Evolutionary conservation across 2,329 filamentous ascomycete genomes (phyloP), one percentile per base, ranked within the genome.

Genomic region (Colletotrichum sp.): DNA sequence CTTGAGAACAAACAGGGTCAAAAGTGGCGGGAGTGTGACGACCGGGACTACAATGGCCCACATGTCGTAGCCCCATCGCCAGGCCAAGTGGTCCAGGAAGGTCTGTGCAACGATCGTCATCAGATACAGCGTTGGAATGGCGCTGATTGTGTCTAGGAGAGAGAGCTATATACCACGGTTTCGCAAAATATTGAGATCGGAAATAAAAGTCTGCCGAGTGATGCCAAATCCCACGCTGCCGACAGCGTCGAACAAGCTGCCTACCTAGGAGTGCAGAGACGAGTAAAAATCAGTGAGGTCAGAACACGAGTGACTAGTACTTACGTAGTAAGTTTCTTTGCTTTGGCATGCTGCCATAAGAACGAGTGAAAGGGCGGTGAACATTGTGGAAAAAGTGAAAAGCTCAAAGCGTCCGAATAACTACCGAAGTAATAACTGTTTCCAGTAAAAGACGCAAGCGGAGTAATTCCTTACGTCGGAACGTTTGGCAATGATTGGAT

Each of bases 1-100:
- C 11, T 18, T 51, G 43, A 18, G 15, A 51, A 51, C n/a, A 51
- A 51, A n/a, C 43, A 51, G 21, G 7, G 43, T 51, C 43, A 51
- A 18, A 18, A 51, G 43, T 12, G 21, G 43, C 13, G 43, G 43
- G 13, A 51, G 43, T 18, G 43, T 7, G 15, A 21, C 43, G 36
- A 81, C 76, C 0, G 84, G 84, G 2, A 84, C 76, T 29, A 85
- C 79, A 29, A 85, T 81, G 3, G 83, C 81, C 83, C 84, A 86
- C 77, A 84, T 82, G 8, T 82, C 83, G 70, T 83, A 85, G 7
- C 82, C 84, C 84, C 84, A 85, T 34, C 84, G 80, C 84, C 84
- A 86, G 2, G 81, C 81, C 0, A 82, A 81, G 69, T 83, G 76
- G 4, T 79, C 76, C 3, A 85, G 78, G 12, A 86, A 78, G 6